phyloP scores from a whole-genome alignment of 1,284 basidiomycete species.

The Cryptococcus amylolentus region DNA sequence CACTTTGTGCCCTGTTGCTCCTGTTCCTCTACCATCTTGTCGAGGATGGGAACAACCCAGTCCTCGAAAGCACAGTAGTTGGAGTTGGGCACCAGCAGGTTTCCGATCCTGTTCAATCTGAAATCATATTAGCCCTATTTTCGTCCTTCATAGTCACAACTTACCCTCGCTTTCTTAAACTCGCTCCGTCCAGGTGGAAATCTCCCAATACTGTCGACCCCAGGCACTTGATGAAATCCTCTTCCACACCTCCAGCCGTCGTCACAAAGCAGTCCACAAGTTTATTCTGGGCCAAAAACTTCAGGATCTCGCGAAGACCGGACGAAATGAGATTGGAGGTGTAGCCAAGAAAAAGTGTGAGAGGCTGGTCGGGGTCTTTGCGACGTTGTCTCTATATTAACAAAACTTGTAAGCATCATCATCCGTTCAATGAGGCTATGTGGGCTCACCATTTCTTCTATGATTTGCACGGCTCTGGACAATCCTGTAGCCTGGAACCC shows the following conservation, averaged over 20 bases:
- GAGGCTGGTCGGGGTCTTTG: conserved; percentile 38
- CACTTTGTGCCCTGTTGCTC: conserved; percentile 55
- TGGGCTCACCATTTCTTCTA: conserved; percentile 50
- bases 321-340: conserved; percentile 99
- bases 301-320: conserved; percentile 88
- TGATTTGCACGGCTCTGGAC: conserved; percentile 66
- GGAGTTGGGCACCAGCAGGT: conserved; percentile 94
- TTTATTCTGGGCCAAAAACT: conserved; percentile 89
- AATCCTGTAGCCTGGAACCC: conserved; percentile 95
- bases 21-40: conserved; percentile 88
- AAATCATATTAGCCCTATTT: neutral
- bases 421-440: neutral
- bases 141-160: conserved; percentile 6
- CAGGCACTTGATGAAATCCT: conserved; percentile 98
- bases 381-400: conserved; percentile 37
- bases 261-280: conserved; percentile 89
- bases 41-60: conserved; percentile 93
- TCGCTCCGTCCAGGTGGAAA: conserved; percentile 87
- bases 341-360: conserved; percentile 89
- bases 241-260: conserved; percentile 96
- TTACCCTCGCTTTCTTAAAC: conserved; percentile 71
- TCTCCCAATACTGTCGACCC: conserved; percentile 93
- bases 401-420: neutral
- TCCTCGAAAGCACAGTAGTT: conserved; percentile 99
- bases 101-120: conserved; percentile 92